phyloP scores from a whole-genome alignment of 768 basidiomycete species.

The Rhizopogon vulgaris region DNA sequence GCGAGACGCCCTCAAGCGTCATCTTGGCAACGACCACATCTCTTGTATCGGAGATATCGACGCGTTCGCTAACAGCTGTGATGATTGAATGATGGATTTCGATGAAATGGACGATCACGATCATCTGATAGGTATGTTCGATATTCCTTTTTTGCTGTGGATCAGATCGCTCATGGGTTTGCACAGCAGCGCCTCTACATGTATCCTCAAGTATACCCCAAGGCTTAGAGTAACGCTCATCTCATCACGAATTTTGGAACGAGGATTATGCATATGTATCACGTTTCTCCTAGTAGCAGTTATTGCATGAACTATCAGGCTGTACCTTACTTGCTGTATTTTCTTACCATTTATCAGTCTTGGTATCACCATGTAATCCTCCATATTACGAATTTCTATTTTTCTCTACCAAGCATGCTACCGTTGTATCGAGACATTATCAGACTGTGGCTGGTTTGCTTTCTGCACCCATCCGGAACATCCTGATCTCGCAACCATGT shows the following conservation, averaged over 20 bases:
- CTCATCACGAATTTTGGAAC: neutral
- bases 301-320: neutral
- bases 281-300: neutral
- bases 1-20: conserved; percentile 35
- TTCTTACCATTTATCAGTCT: neutral
- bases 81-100: conserved; percentile 10
- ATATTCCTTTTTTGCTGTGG: neutral
- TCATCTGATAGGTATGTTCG: neutral
- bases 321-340: neutral
- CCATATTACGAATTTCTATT: neutral
- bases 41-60: conserved; percentile 27
- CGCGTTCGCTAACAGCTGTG: conserved; percentile 19
- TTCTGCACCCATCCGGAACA: no score
- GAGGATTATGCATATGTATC: neutral
- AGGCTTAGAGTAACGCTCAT: neutral
- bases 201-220: neutral
- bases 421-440: no score
- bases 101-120: neutral
- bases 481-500: no score
- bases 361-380: neutral
- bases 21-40: conserved; percentile 31
- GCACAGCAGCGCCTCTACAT: neutral
- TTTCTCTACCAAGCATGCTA: neutral
- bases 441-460: no score
- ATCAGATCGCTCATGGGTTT: neutral